Conservation (phyloP, 257 asterid genomes). For the Forsythia suspensa region DNA sequence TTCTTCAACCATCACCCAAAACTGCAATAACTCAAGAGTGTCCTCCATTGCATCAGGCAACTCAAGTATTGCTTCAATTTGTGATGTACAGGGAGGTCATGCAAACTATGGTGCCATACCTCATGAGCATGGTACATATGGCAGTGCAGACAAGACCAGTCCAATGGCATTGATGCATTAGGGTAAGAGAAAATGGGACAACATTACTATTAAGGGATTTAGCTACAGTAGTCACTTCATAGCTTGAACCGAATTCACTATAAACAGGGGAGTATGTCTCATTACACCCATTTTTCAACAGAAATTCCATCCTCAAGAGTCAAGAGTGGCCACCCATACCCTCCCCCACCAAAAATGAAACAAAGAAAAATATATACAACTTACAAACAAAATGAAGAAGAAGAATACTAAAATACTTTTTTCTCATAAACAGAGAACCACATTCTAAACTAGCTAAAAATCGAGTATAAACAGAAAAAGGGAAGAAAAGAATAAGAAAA, state of each 20-base stretch:
- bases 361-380: background rate
- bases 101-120: background rate
- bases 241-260: background rate
- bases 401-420: background rate
- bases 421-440: background rate
- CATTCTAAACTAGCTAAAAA: background rate
- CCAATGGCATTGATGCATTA: background rate
- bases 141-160: background rate
- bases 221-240: background rate
- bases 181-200: background rate
- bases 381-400: too few relatives aligned
- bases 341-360: background rate
- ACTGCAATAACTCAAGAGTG: background rate
- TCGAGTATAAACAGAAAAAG: background rate
- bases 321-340: background rate
- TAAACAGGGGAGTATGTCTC: background rate
- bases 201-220: background rate
- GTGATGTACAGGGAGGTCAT: background rate
- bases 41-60: background rate
- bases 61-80: background rate
- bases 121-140: background rate
- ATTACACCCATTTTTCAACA: too few relatives aligned
- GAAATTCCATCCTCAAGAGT: background rate
- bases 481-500: background rate
- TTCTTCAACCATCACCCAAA: too few relatives aligned